phyloP scores from a whole-genome alignment of 129 eudicot species.

The Kitagawia praeruptora region DNA sequence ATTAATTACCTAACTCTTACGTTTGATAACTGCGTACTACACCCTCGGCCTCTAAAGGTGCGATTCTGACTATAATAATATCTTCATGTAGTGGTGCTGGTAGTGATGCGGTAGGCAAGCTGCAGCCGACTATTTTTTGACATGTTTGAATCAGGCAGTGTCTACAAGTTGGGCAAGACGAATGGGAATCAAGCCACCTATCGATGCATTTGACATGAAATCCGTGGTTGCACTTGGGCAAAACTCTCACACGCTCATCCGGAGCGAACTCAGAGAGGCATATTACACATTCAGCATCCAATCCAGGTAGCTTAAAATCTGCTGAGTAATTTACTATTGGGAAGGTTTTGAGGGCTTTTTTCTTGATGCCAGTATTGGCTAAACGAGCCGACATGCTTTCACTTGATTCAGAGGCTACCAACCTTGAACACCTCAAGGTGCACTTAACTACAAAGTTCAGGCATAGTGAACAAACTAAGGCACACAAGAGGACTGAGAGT shows the following conservation, averaged over 20 bases:
- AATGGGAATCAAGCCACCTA: slow-evolving; percentile 71
- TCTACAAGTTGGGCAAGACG: slow-evolving; percentile 89
- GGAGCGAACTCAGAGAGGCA: slow-evolving; percentile 58
- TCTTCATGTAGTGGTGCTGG: slow-evolving; percentile 16
- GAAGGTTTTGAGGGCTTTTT: slow-evolving; percentile 61
- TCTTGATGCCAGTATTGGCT: slow-evolving; percentile 57
- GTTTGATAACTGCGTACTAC: slow-evolving; percentile 27
- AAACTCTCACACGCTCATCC: slow-evolving; percentile 42
- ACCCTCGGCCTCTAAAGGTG: slow-evolving; percentile 61
- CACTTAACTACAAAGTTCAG: slow-evolving; percentile 65
- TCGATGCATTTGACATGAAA: slow-evolving; percentile 75
- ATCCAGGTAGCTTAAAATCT: slow-evolving; percentile 45
- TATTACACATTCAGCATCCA: slow-evolving; percentile 59
- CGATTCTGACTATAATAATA: slow-evolving; percentile 26
- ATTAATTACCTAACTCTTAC: background rate
- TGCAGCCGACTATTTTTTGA: slow-evolving; percentile 39
- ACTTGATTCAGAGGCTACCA: slow-evolving; percentile 20
- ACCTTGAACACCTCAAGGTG: slow-evolving; percentile 45
- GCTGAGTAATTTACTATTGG: slow-evolving; percentile 41
- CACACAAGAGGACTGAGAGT: slow-evolving; percentile 68
- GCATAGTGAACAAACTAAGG: slow-evolving; percentile 70
- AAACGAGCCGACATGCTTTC: slow-evolving; percentile 12
- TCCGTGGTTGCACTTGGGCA: slow-evolving; percentile 82
- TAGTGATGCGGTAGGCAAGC: slow-evolving; percentile 7
- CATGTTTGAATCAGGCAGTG: slow-evolving; percentile 58